Conservation (phyloP, 2,329 filamentous ascomycete genomes). For the Aspergillus uvarum region DNA sequence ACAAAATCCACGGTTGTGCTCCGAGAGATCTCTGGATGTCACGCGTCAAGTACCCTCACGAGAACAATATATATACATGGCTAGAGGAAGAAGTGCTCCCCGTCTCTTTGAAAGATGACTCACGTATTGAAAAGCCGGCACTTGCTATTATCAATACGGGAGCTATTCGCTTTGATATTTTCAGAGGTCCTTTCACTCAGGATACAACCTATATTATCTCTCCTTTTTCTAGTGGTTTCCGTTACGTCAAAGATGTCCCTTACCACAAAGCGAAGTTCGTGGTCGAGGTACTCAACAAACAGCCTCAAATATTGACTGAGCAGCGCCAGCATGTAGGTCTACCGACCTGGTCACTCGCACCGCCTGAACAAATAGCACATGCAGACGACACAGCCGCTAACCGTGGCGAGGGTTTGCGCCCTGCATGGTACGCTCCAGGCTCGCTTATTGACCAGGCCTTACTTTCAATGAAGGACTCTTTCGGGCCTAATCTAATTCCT, state of each 20-base stretch:
- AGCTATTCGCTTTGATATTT: slow-evolving; percentile 91
- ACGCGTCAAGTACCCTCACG: slow-evolving; percentile 69
- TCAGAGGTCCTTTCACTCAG: slow-evolving; percentile 84
- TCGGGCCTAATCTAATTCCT: slow-evolving; percentile 51
- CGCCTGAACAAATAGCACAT: slow-evolving; percentile 46
- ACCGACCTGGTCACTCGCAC: slow-evolving; percentile 36
- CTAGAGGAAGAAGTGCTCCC: slow-evolving; percentile 75
- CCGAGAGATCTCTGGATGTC: slow-evolving; percentile 80
- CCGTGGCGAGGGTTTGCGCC: neutral
- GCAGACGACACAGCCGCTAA: slow-evolving; percentile 19
- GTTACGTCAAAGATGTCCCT: slow-evolving; percentile 76
- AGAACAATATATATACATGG: slow-evolving; percentile 78
- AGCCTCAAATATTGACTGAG: slow-evolving; percentile 50
- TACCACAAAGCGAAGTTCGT: slow-evolving; percentile 72
- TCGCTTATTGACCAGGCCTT: slow-evolving; percentile 28
- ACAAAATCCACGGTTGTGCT: slow-evolving; percentile 77
- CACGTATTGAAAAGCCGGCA: slow-evolving; percentile 58
- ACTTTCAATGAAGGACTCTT: slow-evolving; percentile 17
- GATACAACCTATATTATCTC: slow-evolving; percentile 85
- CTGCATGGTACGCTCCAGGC: neutral
- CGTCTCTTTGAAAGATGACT: slow-evolving; percentile 58
- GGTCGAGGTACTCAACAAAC: slow-evolving; percentile 57
- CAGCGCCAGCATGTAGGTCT: slow-evolving; percentile 18
- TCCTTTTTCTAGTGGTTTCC: slow-evolving; percentile 79
- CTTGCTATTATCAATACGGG: slow-evolving; percentile 85